These are phyloP conservation scores for Chlamydomonas reinhardtii DNA, from an alignment of 163 green algal species.

Conservation along the genomic window DNA sequence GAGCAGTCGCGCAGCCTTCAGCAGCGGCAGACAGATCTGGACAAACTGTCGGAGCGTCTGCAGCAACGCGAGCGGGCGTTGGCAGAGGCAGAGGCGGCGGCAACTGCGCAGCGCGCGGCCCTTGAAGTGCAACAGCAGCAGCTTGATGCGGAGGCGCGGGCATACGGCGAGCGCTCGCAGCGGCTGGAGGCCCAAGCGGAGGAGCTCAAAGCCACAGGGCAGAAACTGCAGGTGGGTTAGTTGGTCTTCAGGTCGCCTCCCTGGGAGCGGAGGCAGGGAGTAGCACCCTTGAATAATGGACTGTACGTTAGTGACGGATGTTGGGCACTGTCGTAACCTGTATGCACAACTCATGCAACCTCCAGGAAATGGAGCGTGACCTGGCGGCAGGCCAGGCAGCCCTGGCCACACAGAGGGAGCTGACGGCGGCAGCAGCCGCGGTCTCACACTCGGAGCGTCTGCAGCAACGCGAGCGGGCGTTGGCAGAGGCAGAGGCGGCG, in stretches of 20 bases:
- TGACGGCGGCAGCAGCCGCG: no score
- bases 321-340: no score
- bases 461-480: not conserved
- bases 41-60: not conserved
- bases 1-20: not conserved
- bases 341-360: no score
- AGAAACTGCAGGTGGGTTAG: not conserved
- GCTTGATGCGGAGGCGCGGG: not conserved
- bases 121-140: not conserved
- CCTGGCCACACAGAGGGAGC: no score
- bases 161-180: not conserved
- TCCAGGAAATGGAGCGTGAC: no score
- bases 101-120: no score
- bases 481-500: not conserved
- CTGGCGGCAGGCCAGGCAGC: no score
- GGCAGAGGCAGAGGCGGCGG: not conserved
- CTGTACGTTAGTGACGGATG: no score
- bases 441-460: not conserved
- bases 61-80: not conserved
- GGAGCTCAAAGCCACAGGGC: not conserved
- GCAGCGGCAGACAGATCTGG: conserved; percentile 19
- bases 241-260: no score
- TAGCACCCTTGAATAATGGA: no score
- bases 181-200: not conserved
- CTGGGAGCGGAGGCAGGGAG: no score